These are phyloP conservation scores for Colletotrichum sp. DNA, from an alignment of 2,329 filamentous ascomycete genomes.

Conservation along the genomic window DNA sequence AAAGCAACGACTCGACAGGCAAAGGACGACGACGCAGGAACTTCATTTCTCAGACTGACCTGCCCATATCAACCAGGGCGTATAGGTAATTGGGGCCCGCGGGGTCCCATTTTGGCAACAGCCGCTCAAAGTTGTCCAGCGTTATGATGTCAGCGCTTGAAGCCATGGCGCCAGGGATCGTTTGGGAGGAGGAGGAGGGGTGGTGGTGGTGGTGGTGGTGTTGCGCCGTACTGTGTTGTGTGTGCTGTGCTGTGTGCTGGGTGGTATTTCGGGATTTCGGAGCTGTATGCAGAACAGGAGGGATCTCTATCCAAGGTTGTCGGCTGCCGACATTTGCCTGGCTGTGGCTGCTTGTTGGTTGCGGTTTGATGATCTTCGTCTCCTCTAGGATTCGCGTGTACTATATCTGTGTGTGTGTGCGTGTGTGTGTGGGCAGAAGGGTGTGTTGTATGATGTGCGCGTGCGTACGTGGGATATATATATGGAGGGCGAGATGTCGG, in stretches of 20 bases:
- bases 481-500: background rate
- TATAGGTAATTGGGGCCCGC: conserved; percentile 54
- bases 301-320: background rate
- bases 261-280: conserved; percentile 8
- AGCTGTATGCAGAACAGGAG: background rate
- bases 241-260: background rate
- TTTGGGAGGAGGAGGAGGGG: background rate
- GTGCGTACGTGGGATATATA: background rate
- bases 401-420: background rate
- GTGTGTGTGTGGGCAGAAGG: background rate
- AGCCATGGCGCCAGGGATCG: conserved; percentile 5
- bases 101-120: conserved; percentile 54
- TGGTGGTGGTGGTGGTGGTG: background rate
- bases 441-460: background rate
- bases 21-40: conserved; percentile 1
- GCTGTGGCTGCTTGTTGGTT: background rate
- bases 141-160: conserved; percentile 48
- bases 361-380: background rate
- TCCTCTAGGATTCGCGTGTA: background rate
- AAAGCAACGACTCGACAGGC: background rate
- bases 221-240: background rate
- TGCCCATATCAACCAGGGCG: conserved; percentile 66
- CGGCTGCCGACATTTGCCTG: conserved; percentile 8
- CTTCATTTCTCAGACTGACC: conserved; percentile 40
- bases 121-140: conserved; percentile 54